Base-by-base conservation (phyloP, 2,329 filamentous ascomycete genomes). In the Mycocentrospora acerina region DNA sequence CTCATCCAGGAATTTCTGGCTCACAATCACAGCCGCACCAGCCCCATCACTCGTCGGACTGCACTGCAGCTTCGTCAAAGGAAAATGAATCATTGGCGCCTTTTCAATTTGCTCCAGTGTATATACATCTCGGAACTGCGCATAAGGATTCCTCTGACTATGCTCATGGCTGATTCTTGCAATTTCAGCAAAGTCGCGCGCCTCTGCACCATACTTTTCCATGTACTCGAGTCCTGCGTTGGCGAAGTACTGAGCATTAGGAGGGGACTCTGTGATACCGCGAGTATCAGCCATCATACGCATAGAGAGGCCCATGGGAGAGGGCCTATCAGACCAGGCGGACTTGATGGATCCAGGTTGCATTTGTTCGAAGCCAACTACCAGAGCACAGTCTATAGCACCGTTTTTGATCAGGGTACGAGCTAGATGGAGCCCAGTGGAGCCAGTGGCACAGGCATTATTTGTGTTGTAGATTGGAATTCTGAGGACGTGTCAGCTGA, bases 311-410 rank as follows among this genome's bases (percentile, higher is more conserved):
- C 82, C 85, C 3, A 82, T 85, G 2, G 91, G 90, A 57, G 85
- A 90, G 49, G 83, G 81, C 14, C 90, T 79, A 64, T 96, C 91
- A 44, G 87, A 82, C 73, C 86, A 96, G 69, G 85, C 82, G 46
- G 75, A 80, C 71, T 90, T 83, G 52, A 97, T 77, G 50, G 83
- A 88, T 13, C 91, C 91, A 0, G 86, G 84, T 72, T 85, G 88
- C 91, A 97, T 97, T 79, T 96, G 95, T 76, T 97, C 91, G 57
- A 96, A 96, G 8, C 91, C 91, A 14, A 97, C 81, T 1, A 96
- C 90, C 45, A 97, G 75, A 10, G 94, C 82, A 64, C 88, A 94
- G 68, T 95, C 87, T 2, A 89, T 86, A 11, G 81, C 86, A 27
- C 90, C 90, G 53, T 86, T 79, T 14, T 81, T 77, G 53, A 96